A percentile compares a stretch with the other conserved stretches of the same genome.
phyloP scores from a whole-genome alignment of 768 basidiomycete genomes.

The Myochromella boudieri region DNA sequence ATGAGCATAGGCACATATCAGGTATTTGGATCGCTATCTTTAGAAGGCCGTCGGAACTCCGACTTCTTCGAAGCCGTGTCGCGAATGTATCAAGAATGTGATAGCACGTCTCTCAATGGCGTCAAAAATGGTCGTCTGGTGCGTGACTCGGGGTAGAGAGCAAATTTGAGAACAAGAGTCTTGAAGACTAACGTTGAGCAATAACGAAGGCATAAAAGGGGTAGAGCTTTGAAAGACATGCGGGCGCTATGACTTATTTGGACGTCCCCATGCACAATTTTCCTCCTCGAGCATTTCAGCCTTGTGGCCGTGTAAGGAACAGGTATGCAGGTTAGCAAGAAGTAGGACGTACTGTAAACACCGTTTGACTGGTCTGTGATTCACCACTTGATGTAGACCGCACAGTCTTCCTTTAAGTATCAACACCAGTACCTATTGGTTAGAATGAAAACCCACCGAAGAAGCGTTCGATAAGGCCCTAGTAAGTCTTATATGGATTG shows the following conservation, averaged over 20 bases:
- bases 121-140: neutral
- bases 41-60: conserved; percentile 5
- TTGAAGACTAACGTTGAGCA: neutral
- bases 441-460: neutral
- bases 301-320: neutral
- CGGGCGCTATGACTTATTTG: neutral
- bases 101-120: neutral
- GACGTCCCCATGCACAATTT: conserved; percentile 3
- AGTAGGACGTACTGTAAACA: neutral
- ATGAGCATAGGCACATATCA: too few species aligned
- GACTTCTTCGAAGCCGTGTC: neutral
- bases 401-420: too few species aligned
- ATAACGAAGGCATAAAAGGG: neutral
- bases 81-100: neutral
- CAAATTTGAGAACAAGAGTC: neutral
- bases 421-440: too few species aligned
- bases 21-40: too few species aligned
- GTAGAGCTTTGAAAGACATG: neutral
- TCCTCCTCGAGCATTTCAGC: conserved; percentile 13
- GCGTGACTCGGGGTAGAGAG: neutral
- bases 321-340: neutral
- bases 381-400: neutral
- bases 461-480: conserved; percentile 6
- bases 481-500: neutral
- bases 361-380: neutral